Base-by-base conservation (phyloP, 352 stramenopile species). In the Globisporangium spinosum region DNA sequence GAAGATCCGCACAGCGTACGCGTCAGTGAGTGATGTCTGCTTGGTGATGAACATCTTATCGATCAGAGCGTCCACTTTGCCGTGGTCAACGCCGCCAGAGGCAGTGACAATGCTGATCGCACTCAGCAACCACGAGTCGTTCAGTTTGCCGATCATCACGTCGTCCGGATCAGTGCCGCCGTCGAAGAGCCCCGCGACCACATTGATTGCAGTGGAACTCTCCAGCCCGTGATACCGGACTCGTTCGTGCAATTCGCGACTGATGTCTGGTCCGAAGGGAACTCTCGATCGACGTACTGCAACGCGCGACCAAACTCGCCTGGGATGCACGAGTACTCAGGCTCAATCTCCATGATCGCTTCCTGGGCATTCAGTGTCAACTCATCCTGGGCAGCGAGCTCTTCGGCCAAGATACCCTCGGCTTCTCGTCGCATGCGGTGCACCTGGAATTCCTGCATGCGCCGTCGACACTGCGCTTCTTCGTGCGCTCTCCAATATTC, bases 161-260 rank as follows among this genome's bases (percentile, higher is more conserved):
- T 98, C 91, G 58, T 98, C 90, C 7, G 93, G 93, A 67, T 98
- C 89, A 1, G 93, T 98, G 22, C 93, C 93, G 25, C 90, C 90
- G 59, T 97, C 90, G 67, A 98, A 98, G 0, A 98, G 77, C 1
- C 91, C 89, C 0, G 89, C 89, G 0, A 89, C 86, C 1, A 92
- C 75, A 69, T 97, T 97, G 70, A 98, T 97, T 34, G 79, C 88
- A 2, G 84, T 88, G 43, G 89, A 90, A 95, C 86, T 47, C 90
- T 85, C 90, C 90, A 98, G 20, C 83, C 79, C 8, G 71, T 69
- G 34, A 95, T 69, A 23, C 88, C 82, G 2, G 47, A 32, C 64
- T 89, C 88, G 38, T 76, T 73, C 23, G 65, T 35, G 25, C 86
- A 90, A n/a, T 80, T 87, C 6, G 84, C 78, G 9, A 98, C 57